These are phyloP conservation scores for Phylloporus sp. DNA, from an alignment of 768 basidiomycete species.

Conservation along the genomic window DNA sequence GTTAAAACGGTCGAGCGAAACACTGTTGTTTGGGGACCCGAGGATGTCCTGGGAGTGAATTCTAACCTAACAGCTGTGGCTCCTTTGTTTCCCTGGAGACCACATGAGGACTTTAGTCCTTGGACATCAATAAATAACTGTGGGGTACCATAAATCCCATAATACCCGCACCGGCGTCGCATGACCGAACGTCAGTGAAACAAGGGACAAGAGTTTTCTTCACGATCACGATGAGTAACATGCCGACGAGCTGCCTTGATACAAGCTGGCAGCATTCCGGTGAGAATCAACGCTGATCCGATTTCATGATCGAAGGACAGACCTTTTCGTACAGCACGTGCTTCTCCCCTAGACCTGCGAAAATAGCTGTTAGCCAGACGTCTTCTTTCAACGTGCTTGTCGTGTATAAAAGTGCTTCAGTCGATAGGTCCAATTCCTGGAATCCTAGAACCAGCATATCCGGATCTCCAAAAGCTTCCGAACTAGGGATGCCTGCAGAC, in stretches of 20 bases:
- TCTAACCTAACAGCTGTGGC: slow-evolving; percentile 60
- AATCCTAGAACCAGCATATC: slow-evolving; percentile 75
- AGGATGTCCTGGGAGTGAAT: slow-evolving; percentile 42
- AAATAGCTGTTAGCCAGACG: slow-evolving; percentile 60
- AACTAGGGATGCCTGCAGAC: slow-evolving; percentile 6
- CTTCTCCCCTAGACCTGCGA: slow-evolving; percentile 69
- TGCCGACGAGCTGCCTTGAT: slow-evolving; percentile 79
- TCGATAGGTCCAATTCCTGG: slow-evolving; percentile 75
- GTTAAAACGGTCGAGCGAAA: slow-evolving; percentile 49
- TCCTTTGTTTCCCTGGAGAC: slow-evolving; percentile 75
- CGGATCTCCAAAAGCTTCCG: slow-evolving; percentile 38
- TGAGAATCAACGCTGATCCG: not conserved
- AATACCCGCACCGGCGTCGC: slow-evolving; percentile 64
- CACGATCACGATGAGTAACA: slow-evolving; percentile 66
- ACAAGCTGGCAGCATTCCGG: slow-evolving; percentile 43
- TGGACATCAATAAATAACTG: not conserved
- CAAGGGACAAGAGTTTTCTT: slow-evolving; percentile 46
- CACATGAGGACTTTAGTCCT: not conserved
- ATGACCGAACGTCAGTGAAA: slow-evolving; percentile 50
- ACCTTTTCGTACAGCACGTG: slow-evolving; percentile 65
- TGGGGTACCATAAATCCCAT: slow-evolving; percentile 67
- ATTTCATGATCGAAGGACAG: not conserved
- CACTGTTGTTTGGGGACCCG: slow-evolving; percentile 7
- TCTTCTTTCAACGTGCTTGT: slow-evolving; percentile 61
- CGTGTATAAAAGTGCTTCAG: slow-evolving; percentile 72